Evolutionary conservation across 768 basidiomycete genomes (phyloP), one percentile per base, ranked within the genome.

Genomic region (Krasilnikovozyma curviuscula): DNA sequence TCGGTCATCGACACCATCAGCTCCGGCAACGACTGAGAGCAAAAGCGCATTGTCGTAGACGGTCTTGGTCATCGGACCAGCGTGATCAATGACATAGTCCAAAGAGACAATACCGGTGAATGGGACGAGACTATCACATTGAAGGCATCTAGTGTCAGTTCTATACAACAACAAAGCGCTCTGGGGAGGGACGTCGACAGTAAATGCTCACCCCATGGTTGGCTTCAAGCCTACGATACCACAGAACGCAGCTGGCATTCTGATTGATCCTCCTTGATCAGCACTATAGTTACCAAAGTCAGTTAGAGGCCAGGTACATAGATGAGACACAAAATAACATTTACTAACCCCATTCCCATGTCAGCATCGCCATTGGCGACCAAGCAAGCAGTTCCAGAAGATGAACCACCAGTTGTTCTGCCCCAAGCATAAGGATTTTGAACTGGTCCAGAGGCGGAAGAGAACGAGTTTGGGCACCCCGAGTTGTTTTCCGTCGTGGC

Each of bases 291-390:
- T 14, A 21, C 37, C 14, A 21, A 40, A 3, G 4, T 5, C 25
- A 9, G 25, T 23, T 4, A 21, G 19, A 4, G 32, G 29, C 31
- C 5, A 42, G 1, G 10, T 5, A 39, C 4, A 46, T 25, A 14
- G 19, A 12, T 3, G 9, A 12, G 9, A 3, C 52, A 56, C 53
- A 16, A 61, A 57, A 33, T 59, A 58, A 16, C 70, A 63, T 33
- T 71, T 69, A 19, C 64, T 66, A 2, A 69, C 70, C 18, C 70
- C 70, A 72, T 65, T 16, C 61, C 69, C 62, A 72, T 60, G 45
- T 71, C 69, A 13, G 64, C 67, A 24, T 60, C 62, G 12, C 66
- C 66, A 4, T 59, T 54, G 0, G 64, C 67, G 7, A 72, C 57
- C 16, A 70, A 65, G 8, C 63, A 66, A 10, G 64, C 70, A 45